Percentiles rank a stretch among this genome's conserved stretches.
Conservation (phyloP, 1,284 basidiomycete genomes). For the Wolfiporia cocos region DNA sequence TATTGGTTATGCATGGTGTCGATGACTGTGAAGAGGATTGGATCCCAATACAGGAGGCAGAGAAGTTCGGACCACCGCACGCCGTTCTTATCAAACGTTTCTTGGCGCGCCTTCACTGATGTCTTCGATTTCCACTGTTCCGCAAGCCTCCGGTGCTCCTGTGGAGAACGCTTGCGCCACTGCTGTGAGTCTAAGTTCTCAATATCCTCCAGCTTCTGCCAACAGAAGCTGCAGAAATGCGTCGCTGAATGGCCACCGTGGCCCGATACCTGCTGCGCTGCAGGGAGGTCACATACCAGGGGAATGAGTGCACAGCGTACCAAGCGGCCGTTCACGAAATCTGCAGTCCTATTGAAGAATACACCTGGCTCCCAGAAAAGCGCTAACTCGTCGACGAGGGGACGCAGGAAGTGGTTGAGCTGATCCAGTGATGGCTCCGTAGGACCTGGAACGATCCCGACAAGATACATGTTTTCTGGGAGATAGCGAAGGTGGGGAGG, state of each 20-base stretch:
- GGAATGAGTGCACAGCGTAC: neutral
- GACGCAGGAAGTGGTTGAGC: slow-evolving; percentile 29
- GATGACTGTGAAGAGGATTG: slow-evolving; percentile 22
- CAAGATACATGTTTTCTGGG: slow-evolving; percentile 21
- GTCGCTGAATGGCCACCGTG: neutral
- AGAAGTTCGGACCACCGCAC: slow-evolving; percentile 21
- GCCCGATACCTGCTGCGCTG: neutral
- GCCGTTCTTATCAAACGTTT: slow-evolving; percentile 14
- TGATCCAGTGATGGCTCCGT: slow-evolving; percentile 26
- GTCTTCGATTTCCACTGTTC: slow-evolving; percentile 4
- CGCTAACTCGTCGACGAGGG: slow-evolving; percentile 28
- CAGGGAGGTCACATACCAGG: neutral
- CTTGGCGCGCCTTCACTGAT: neutral
- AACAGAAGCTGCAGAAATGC: neutral
- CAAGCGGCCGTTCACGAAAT: neutral
- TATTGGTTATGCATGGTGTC: slow-evolving; percentile 31
- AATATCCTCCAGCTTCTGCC: neutral
- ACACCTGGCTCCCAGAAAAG: slow-evolving; percentile 23
- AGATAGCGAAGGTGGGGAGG: slow-evolving; percentile 22
- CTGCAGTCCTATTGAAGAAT: neutral
- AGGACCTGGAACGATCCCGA: slow-evolving; percentile 30
- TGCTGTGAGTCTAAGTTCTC: neutral
- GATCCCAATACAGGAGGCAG: slow-evolving; percentile 30
- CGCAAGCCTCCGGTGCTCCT: neutral
- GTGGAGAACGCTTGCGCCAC: neutral